Percentiles rank a stretch among this genome's conserved stretches.
Conservation (phyloP, 257 asterid genomes). For the Linaria vulgaris region DNA sequence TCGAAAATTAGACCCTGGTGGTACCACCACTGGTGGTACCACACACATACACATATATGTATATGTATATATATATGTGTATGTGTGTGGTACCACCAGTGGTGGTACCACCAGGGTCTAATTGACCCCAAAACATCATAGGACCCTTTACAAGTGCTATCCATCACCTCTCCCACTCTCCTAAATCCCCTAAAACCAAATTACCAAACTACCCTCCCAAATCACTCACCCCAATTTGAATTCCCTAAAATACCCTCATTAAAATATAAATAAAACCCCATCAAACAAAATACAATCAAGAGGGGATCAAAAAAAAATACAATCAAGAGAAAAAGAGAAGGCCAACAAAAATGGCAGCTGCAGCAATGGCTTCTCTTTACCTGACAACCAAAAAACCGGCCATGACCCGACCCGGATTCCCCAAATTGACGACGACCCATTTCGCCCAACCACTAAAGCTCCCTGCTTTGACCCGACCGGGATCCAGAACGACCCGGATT, state of each 20-base stretch:
- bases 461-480: conserved; percentile 27
- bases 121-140: too few relatives aligned
- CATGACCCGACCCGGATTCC: conserved; percentile 27
- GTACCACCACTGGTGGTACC: too few relatives aligned
- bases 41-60: too few relatives aligned
- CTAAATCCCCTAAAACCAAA: too few relatives aligned
- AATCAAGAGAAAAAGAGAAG: conserved; percentile 10
- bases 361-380: conserved; percentile 69
- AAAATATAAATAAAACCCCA: not conserved
- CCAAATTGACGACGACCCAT: conserved; percentile 39
- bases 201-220: too few relatives aligned
- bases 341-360: conserved; percentile 49
- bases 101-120: too few relatives aligned
- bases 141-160: too few relatives aligned
- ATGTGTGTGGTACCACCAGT: too few relatives aligned
- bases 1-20: too few relatives aligned
- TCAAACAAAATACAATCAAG: not conserved
- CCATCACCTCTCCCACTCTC: not conserved
- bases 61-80: too few relatives aligned
- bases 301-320: not conserved
- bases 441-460: conserved; percentile 33
- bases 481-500: conserved; percentile 31
- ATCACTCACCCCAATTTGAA: not conserved
- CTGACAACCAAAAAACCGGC: conserved; percentile 48
- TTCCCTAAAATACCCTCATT: conserved; percentile 22